Base-by-base conservation (phyloP, 306 rosid species). In the Cicer yamashitae region DNA sequence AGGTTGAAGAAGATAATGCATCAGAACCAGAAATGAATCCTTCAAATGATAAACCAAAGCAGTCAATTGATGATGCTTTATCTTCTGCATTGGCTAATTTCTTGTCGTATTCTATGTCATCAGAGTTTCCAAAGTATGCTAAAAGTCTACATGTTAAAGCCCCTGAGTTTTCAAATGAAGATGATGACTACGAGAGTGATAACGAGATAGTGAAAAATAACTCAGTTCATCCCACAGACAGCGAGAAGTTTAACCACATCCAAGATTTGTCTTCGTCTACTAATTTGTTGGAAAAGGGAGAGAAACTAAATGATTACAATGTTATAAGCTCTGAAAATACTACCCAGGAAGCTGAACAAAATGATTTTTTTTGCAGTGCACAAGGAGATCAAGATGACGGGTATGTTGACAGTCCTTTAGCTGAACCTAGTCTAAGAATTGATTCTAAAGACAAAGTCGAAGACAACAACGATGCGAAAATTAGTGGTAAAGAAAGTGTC, bases 71-170 rank as follows among this genome's bases (percentile, higher is more conserved):
- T 79, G 96, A 83, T 64, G 97, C 88, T 70, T 75, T 94, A 76
- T 85, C 92, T 67, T 94, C 92, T 72, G 96, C 99, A 61, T 89
- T 94, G 10, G 93, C 92, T 71, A 87, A 88, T 59, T 85, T 92
- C 60, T 68, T 87, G 70, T 88, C 87, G 64, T 89, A 91, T 50
- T 34, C 75, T 45, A 25, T 71, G 45, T 73, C 94, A 44, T 43
- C 72, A 45, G 81, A 67, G 51, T 22, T 84, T 70, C 80, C 85
- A 56, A 83, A 72, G 70, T 77, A 80, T 83, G 30, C 85, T 18
- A 84, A 78, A 75, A 66, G 82, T 73, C 71, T 86, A 20, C 58
- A 65, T 0, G 70, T 88, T 59, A 83, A 82, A 80, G 85, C 93
- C 70, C 93, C 92, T 3, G 96, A 89, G 18, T 85, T 89, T 84